Base-by-base conservation (phyloP, 202 grass and related monocot genomes). In the Saccharum hybrid region DNA sequence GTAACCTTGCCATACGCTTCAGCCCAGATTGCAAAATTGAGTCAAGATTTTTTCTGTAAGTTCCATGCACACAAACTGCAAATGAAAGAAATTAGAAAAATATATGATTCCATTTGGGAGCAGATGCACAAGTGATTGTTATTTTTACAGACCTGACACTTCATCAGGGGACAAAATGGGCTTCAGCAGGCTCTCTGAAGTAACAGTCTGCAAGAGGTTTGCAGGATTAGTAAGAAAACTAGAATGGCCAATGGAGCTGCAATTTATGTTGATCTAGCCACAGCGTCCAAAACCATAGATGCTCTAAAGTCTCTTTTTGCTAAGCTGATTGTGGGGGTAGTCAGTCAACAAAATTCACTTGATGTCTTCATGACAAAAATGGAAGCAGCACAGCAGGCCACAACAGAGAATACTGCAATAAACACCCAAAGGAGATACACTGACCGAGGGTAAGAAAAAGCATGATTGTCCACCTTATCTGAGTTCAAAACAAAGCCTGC, bases 1-100 rank as follows among this genome's bases (percentile, higher is more conserved):
- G 95, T 78, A 98, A 68, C 71, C 95, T 94, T 10, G 52, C 66
- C 88, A 94, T 95, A 16, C 90, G 84, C 62, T 91, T 98, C 42
- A 98, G 71, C 52, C 95, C 92, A 91, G 83, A 83, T 78, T 88
- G 71, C 79, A 94, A 82, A 64, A 98, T 98, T 0, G 89, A 98
- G 28, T 93, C 85, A 18, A 98, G 78, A 76, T 95, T 88, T 75
- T 75, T 93, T 75, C 81, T 93, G 43, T 91, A 93, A 71, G 95
- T 94, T 69, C 92, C 95, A 87, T 98, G 90, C 72, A 94, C 87
- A 87, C 95, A 98, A 66, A 98, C 90, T 98, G 36, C 43, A 68
- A 5, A 75, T 68, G 51, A 48, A 45, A 91, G n/a, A 28, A 75
- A 88, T 88, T 77, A 93, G 74, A 85, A 56, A 87, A 59, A 11